A percentile compares a stretch with the other conserved stretches of the same genome.
These are phyloP conservation scores for Podospora pseudocomata DNA, from an alignment of 495 filamentous ascomycete genomes.

Conservation along the genomic window DNA sequence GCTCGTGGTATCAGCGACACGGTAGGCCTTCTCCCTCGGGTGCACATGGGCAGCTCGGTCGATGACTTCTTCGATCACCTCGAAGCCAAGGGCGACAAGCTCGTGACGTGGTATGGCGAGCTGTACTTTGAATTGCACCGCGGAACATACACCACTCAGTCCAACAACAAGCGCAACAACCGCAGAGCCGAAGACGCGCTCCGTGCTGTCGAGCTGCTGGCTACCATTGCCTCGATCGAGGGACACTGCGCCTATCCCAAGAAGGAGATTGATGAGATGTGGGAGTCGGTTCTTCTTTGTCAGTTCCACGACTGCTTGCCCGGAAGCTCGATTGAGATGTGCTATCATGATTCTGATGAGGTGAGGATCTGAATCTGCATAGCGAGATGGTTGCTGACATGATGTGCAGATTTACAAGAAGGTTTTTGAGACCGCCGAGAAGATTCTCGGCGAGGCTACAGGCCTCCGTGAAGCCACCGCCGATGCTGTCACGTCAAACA, in stretches of 20 bases:
- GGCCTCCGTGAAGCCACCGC: constrained; percentile 59
- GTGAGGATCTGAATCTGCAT: constrained; percentile 31
- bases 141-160: constrained; percentile 94
- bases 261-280: constrained; percentile 84
- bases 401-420: constrained; percentile 63
- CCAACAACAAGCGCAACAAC: constrained; percentile 95
- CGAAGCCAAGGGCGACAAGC: constrained; percentile 70
- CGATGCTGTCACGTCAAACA: constrained; percentile 30
- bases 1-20: constrained; percentile 91
- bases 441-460: constrained; percentile 65
- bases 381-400: constrained; percentile 18
- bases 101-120: constrained; percentile 96
- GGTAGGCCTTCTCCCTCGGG: constrained; percentile 73
- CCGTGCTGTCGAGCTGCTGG: constrained; percentile 82
- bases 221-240: constrained; percentile 74
- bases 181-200: constrained; percentile 78
- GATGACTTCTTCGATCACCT: constrained; percentile 90
- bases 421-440: constrained; percentile 72
- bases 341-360: constrained; percentile 87
- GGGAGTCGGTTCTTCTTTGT: constrained; percentile 80
- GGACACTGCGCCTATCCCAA: constrained; percentile 86
- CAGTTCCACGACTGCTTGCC: constrained; percentile 98
- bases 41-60: constrained; percentile 88
- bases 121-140: constrained; percentile 96
- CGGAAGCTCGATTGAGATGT: constrained; percentile 95